A percentile compares a stretch with the other conserved stretches of the same genome.
Evolutionary conservation across 345 rosid species (phyloP).

Genomic region (Salix arbutifolia): DNA sequence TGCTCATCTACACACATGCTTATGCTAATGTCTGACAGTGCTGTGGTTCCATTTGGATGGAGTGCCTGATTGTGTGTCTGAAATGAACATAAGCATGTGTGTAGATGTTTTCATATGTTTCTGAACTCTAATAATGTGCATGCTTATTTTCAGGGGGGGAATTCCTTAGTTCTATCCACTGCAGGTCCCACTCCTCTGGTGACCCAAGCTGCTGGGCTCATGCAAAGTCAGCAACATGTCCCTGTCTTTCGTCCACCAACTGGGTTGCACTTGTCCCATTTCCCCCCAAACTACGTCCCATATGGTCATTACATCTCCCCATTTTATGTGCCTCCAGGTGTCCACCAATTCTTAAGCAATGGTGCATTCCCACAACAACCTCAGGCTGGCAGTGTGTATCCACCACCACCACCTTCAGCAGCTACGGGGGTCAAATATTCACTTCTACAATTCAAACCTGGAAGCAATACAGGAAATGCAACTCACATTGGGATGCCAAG

Average conservation of each 20-base stretch:
- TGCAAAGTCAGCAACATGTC: conserved; percentile 87
- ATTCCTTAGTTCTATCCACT: conserved; percentile 59
- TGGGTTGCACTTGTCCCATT: conserved; percentile 76
- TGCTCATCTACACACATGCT: too few relatives aligned
- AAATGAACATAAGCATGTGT: neutral
- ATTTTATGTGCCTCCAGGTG: conserved; percentile 61
- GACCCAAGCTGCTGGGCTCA: conserved; percentile 74
- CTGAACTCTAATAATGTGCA: conserved; percentile 22
- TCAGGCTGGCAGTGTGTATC: conserved; percentile 68
- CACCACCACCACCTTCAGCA: conserved; percentile 60
- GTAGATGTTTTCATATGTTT: neutral
- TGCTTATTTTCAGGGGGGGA: conserved; percentile 59
- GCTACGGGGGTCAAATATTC: conserved; percentile 70
- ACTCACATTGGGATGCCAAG: conserved; percentile 71
- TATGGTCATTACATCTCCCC: conserved; percentile 77
- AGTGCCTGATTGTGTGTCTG: neutral
- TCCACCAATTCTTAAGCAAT: conserved; percentile 72
- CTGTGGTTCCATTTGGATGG: neutral
- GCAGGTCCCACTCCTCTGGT: conserved; percentile 61
- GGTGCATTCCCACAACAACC: conserved; percentile 85
- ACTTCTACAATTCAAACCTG: conserved; percentile 77
- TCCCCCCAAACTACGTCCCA: conserved; percentile 76
- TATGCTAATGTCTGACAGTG: neutral
- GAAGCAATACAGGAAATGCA: conserved; percentile 58
- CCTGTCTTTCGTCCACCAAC: conserved; percentile 85